Conservation (phyloP, 176 grass and related monocot genomes). For the Musa itinerans region DNA sequence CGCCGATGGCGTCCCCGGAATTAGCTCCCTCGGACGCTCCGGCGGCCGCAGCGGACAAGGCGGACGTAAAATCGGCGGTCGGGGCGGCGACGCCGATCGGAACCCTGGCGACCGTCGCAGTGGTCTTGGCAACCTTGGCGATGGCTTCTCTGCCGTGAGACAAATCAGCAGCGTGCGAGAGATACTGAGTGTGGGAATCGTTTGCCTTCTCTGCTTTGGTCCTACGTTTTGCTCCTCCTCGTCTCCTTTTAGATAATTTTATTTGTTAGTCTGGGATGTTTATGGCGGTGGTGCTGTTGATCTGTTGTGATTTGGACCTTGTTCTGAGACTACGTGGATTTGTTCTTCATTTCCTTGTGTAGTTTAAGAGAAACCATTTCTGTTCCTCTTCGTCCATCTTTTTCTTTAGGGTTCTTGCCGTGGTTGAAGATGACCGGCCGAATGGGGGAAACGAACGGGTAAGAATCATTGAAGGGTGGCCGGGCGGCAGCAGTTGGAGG, state of each 20-base stretch:
- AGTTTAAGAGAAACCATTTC: neutral
- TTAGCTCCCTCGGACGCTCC: conserved; percentile 46
- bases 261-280: conserved; percentile 1
- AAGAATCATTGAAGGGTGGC: no score
- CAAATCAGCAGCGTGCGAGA: neutral
- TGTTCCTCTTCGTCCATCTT: neutral
- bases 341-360: neutral
- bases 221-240: neutral
- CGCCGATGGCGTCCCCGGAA: conserved; percentile 46
- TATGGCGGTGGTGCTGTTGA: neutral
- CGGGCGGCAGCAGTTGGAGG: neutral
- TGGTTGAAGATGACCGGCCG: no score
- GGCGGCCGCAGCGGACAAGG: conserved; percentile 22
- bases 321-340: neutral
- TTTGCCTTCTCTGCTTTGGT: neutral
- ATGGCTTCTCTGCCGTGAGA: neutral
- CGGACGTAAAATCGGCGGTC: conserved; percentile 18
- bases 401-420: neutral
- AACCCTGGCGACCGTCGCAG: conserved; percentile 7
- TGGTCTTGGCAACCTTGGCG: conserved; percentile 14
- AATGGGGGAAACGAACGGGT: no score
- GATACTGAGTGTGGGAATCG: neutral
- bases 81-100: neutral
- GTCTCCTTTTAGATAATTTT: neutral
- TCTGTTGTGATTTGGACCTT: neutral